phyloP scores from a whole-genome alignment of 1,284 basidiomycete species.

The Ceratobasidium theobromae region DNA sequence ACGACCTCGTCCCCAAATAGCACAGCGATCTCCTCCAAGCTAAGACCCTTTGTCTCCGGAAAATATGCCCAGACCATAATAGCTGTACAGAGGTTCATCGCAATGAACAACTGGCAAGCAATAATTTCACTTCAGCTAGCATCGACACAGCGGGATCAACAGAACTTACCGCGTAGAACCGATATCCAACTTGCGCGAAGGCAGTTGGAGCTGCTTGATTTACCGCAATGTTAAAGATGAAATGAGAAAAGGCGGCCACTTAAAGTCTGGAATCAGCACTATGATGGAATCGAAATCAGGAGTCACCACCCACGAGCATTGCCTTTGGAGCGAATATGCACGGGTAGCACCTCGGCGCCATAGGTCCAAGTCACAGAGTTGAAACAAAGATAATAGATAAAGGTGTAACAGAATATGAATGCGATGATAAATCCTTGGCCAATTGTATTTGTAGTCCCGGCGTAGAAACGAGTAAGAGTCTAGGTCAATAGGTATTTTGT shows the following conservation, averaged over 20 bases:
- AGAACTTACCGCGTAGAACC: slow-evolving; percentile 10
- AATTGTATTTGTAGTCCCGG: slow-evolving; percentile 8
- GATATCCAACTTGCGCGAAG: slow-evolving; percentile 9
- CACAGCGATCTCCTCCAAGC: slow-evolving; percentile 20
- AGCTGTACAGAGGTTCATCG: slow-evolving; percentile 21
- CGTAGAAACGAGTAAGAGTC: slow-evolving; percentile 12
- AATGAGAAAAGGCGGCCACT: slow-evolving; percentile 29
- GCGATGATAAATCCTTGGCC: slow-evolving; percentile 26
- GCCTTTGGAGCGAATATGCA: slow-evolving; percentile 21
- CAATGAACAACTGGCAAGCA: slow-evolving; percentile 13
- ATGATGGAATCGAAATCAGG: not conserved
- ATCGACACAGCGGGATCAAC: not conserved
- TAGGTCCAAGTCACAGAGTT: slow-evolving; percentile 23
- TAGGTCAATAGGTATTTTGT: not conserved
- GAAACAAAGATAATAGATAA: slow-evolving; percentile 14
- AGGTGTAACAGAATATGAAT: slow-evolving; percentile 22
- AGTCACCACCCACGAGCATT: slow-evolving; percentile 3
- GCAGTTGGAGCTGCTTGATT: slow-evolving; percentile 27
- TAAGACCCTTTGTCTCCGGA: slow-evolving; percentile 22
- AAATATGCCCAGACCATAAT: slow-evolving; percentile 23
- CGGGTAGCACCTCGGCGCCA: slow-evolving; percentile 18
- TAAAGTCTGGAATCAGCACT: not conserved
- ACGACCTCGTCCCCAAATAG: slow-evolving; percentile 25
- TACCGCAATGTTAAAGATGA: slow-evolving; percentile 23
- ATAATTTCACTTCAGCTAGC: not conserved